Conservation (phyloP, 208 protist species). For the Endotrypanum monterogeii region DNA sequence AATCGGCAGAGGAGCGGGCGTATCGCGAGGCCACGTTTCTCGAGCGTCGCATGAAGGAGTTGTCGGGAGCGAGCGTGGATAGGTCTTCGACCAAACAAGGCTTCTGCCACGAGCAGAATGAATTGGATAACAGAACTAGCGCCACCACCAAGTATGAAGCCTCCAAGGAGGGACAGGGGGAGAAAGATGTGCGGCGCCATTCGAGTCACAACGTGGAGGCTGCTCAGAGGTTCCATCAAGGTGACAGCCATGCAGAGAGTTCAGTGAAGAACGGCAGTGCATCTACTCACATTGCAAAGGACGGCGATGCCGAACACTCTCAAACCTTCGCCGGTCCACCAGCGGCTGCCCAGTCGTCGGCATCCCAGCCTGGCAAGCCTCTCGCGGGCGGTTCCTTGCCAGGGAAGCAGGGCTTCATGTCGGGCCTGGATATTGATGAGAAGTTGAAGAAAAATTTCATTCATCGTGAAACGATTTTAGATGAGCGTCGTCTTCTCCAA, state of each 20-base stretch:
- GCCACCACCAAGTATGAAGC: neutral
- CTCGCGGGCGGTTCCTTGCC: neutral
- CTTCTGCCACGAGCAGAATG: neutral
- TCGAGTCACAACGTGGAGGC: conserved; percentile 9
- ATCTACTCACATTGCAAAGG: neutral
- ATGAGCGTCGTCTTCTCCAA: conserved; percentile 55
- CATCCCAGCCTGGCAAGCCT: neutral
- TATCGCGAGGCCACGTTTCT: conserved; percentile 30
- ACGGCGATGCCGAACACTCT: neutral
- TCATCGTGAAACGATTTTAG: neutral
- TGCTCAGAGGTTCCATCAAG: conserved; percentile 1
- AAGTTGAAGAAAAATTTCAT: neutral
- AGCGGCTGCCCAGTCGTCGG: neutral
- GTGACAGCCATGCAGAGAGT: neutral
- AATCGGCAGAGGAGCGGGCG: conserved; percentile 17
- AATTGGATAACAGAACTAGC: neutral
- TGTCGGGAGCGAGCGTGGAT: neutral
- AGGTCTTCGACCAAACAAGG: neutral
- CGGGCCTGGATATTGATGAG: neutral
- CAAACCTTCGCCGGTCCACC: neutral
- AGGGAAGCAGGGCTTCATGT: too few species aligned
- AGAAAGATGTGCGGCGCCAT: neutral
- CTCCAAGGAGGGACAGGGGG: neutral
- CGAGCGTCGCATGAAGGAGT: conserved; percentile 24
- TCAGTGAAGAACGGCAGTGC: neutral